Base-by-base conservation (phyloP, 257 asterid genomes). In the Leptodermis oblonga region DNA sequence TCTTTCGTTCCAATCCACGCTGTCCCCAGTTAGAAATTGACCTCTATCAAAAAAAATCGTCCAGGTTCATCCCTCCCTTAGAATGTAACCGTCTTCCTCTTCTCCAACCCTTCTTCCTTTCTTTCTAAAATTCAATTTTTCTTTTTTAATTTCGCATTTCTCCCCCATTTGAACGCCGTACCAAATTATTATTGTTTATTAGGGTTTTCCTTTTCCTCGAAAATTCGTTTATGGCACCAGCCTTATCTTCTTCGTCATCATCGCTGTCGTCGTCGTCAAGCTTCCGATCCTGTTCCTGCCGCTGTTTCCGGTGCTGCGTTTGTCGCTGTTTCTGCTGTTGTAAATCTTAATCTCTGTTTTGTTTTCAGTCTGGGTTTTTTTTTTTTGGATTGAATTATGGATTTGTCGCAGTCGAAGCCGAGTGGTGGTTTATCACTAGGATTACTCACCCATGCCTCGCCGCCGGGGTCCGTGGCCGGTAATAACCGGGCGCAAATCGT, bases 401-500 rank as follows among this genome's bases (percentile, higher is more conserved):
- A 88, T 83, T 76, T 90, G 77, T 79, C 86, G 22, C 90, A 85
- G 28, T 42, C 83, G 39, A 82, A 86, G 65, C 37, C 85, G 74
- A 82, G 77, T 74, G 81, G n/a, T 52, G 59, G 68, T 36, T 76
- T 86, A 9, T 84, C 95, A 36, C 64, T 89, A 70, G 90, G 92
- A 77, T 88, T 92, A 77, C 64, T 80, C 18, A 79, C 95, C 17
- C 96, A 89, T 61, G 82, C 72, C 1, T 76, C 91, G 12, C 67
- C 82, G 7, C 22, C 82, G 65, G 63, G 46, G 56, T 61, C 59
- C 18, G 36, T 23, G 11, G 45, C 28, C 39, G 36, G 65, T 61
- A 61, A 18, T 23, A 45, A 66, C 43, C 88, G 85, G 58, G 60
- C 85, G 55, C 82, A 78, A 58, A 73, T 77, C 42, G 75, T 70